A percentile compares a stretch with the other conserved stretches of the same genome.
phyloP scores from a whole-genome alignment of 768 basidiomycete species.

The Hericium erinaceus region DNA sequence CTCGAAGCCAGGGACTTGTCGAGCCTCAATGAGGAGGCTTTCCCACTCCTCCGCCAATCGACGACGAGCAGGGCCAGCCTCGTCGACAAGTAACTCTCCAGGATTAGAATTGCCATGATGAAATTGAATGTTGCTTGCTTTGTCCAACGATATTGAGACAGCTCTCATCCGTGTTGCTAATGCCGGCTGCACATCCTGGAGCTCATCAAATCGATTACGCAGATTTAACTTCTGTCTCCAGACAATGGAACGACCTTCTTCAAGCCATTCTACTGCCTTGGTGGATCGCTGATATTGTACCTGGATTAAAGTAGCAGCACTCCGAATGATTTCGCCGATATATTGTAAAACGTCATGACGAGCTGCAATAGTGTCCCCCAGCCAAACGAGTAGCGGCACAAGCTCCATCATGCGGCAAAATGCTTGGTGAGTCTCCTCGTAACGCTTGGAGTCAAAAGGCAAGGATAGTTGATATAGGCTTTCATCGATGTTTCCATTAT shows the following conservation, averaged over 20 bases:
- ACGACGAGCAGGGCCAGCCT: background rate
- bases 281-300: background rate
- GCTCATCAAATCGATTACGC: slow-evolving; percentile 10
- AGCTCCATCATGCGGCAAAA: background rate
- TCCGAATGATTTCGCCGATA: background rate
- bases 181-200: slow-evolving; percentile 1
- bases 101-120: background rate
- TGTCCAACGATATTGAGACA: background rate
- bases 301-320: background rate
- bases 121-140: background rate
- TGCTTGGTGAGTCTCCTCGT: no score
- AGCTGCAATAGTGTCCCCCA: background rate
- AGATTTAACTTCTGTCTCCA: slow-evolving; percentile 16
- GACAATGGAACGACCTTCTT: slow-evolving; percentile 15
- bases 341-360: background rate
- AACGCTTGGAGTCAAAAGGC: no score
- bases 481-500: no score
- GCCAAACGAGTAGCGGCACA: background rate
- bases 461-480: no score
- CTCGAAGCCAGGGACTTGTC: background rate
- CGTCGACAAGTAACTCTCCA: background rate
- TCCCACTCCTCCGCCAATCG: background rate
- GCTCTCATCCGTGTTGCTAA: background rate
- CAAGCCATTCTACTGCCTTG: slow-evolving; percentile 15
- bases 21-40: background rate